These are phyloP conservation scores for Solanum chacoense DNA, from an alignment of 305 asterid genomes.

Conservation along the genomic window DNA sequence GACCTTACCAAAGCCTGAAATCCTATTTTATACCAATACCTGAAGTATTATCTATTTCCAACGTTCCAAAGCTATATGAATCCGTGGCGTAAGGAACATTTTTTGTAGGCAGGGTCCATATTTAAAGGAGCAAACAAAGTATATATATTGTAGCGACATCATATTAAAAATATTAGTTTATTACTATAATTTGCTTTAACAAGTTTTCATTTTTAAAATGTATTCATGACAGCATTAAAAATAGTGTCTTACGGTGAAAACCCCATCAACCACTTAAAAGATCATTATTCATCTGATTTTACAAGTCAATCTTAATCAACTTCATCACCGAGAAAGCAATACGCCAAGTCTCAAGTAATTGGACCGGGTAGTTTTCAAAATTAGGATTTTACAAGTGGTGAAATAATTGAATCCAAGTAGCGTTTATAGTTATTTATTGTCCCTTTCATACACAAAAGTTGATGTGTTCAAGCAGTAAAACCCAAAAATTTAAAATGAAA, in stretches of 20 bases:
- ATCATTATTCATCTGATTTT: background rate
- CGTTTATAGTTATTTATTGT: background rate
- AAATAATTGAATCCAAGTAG: background rate
- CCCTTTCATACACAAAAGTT: background rate
- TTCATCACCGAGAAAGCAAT: background rate
- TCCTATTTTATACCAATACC: background rate
- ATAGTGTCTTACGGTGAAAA: background rate
- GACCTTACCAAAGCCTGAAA: background rate
- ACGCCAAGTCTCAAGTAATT: background rate
- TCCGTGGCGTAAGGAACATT: background rate
- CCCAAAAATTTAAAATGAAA: background rate
- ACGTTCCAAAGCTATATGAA: slow-evolving; percentile 8
- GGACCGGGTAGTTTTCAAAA: background rate
- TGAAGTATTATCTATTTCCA: background rate
- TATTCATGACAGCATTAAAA: background rate
- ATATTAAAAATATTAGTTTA: background rate
- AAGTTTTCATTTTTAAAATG: background rate
- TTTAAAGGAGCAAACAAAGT: background rate
- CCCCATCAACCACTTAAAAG: background rate
- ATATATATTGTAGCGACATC: background rate
- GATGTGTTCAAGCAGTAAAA: background rate
- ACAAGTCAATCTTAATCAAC: background rate
- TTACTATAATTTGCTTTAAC: background rate
- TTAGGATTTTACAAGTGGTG: background rate
- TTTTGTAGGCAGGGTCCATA: background rate